Conservation (phyloP, 1,139 yeast species). For the Scheffersomyces cryptocercus region DNA sequence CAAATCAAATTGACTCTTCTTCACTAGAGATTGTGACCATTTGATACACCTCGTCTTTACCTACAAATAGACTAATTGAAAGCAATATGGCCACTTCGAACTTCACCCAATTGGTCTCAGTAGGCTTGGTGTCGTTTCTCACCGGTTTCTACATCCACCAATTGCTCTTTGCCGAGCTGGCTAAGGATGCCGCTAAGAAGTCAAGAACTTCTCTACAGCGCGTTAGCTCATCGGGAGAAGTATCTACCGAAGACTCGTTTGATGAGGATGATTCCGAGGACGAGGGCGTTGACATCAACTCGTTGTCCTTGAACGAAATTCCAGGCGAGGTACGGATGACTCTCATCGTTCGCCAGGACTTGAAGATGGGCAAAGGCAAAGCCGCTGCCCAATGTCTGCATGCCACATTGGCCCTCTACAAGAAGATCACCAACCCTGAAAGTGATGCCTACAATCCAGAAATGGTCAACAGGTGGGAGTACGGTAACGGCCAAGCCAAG, state of each 20-base stretch:
- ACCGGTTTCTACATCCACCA: constrained; percentile 26
- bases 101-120: constrained; percentile 17
- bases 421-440: constrained; percentile 58
- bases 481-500: constrained; percentile 85
- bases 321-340: constrained; percentile 89
- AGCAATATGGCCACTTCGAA: constrained; percentile 6
- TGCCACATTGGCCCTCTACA: constrained; percentile 92
- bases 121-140: constrained; percentile 24
- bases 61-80: neutral
- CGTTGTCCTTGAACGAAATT: constrained; percentile 55
- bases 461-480: constrained; percentile 76
- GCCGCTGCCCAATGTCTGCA: constrained; percentile 98
- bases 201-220: neutral
- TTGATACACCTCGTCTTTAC: too few species aligned
- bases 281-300: constrained; percentile 56
- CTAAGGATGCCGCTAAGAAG: neutral
- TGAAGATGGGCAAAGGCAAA: constrained; percentile 93
- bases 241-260: constrained; percentile 37
- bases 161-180: constrained; percentile 1
- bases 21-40: too few species aligned
- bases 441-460: constrained; percentile 58
- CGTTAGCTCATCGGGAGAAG: constrained; percentile 22
- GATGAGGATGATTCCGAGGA: constrained; percentile 31
- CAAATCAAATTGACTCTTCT: too few species aligned
- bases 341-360: constrained; percentile 81